A percentile compares a stretch with the other conserved stretches of the same genome.
Evolutionary conservation across 495 filamentous ascomycete genomes (phyloP).

Genomic region (Eremomyces bilateralis): DNA sequence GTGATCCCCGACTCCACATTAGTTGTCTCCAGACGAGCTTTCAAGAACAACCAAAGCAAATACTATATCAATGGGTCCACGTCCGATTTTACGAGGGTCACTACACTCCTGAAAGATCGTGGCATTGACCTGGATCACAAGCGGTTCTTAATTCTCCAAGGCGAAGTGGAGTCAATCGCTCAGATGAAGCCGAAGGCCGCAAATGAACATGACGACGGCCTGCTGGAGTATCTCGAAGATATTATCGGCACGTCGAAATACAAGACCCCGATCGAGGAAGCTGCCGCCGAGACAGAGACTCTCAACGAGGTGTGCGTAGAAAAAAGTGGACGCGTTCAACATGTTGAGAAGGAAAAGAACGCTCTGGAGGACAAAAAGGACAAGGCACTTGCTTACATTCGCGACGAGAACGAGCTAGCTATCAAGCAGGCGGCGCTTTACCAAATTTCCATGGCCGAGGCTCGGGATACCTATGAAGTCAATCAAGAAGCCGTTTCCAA

Average conservation of each 20-base stretch:
- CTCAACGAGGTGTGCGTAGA: slow-evolving; percentile 88
- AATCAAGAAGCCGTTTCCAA: slow-evolving; percentile 77
- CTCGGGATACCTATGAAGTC: slow-evolving; percentile 67
- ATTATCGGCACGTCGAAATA: slow-evolving; percentile 98
- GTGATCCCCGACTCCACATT: slow-evolving; percentile 64
- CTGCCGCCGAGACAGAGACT: slow-evolving; percentile 66
- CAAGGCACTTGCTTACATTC: slow-evolving; percentile 70
- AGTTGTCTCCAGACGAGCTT: slow-evolving; percentile 75
- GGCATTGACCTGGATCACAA: slow-evolving; percentile 96
- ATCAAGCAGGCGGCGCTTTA: slow-evolving; percentile 77
- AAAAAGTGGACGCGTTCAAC: slow-evolving; percentile 83
- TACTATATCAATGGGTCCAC: slow-evolving; percentile 85
- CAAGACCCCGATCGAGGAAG: slow-evolving; percentile 88
- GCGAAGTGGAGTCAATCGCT: slow-evolving; percentile 94
- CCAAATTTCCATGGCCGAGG: slow-evolving; percentile 74
- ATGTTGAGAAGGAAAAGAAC: slow-evolving; percentile 93
- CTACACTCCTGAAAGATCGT: slow-evolving; percentile 62
- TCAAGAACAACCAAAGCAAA: slow-evolving; percentile 94
- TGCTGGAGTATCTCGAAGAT: slow-evolving; percentile 92
- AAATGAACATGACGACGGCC: slow-evolving; percentile 85
- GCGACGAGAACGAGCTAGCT: slow-evolving; percentile 79
- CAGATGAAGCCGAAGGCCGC: slow-evolving; percentile 97
- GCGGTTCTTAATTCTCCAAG: slow-evolving; percentile 90
- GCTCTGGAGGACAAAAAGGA: slow-evolving; percentile 88
- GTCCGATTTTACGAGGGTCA: slow-evolving; percentile 81